phyloP scores from a whole-genome alignment of 1,284 basidiomycete species.

The Hortiboletus rubellus region DNA sequence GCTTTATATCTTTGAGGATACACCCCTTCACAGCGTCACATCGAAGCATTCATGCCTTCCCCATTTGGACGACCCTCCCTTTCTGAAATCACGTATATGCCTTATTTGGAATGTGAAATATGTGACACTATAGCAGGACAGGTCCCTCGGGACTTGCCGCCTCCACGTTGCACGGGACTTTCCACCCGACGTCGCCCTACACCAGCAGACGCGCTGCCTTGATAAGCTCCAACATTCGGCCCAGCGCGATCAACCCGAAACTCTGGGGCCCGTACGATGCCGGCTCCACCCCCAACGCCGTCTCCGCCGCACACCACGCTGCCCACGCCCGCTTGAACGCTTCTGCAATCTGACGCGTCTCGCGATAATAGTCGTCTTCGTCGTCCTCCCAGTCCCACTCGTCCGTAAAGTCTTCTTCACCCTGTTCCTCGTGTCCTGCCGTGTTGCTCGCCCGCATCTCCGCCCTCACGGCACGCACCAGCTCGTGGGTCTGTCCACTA shows the following conservation, averaged over 20 bases:
- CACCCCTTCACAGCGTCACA: slow-evolving; percentile 30
- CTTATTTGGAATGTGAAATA: slow-evolving; percentile 15
- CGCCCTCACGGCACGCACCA: slow-evolving; percentile 36
- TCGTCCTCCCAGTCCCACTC: slow-evolving; percentile 22
- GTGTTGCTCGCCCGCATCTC: slow-evolving; percentile 29
- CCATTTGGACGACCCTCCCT: slow-evolving; percentile 19
- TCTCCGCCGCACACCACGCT: slow-evolving; percentile 40
- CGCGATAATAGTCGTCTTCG: slow-evolving; percentile 29
- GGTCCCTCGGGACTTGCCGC: slow-evolving; percentile 18
- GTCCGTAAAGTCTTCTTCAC: slow-evolving; percentile 13
- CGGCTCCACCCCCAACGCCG: slow-evolving; percentile 24
- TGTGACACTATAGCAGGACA: neutral
- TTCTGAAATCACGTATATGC: slow-evolving; percentile 31
- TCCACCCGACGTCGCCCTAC: neutral
- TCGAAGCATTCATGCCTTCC: slow-evolving; percentile 10
- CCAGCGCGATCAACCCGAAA: slow-evolving; percentile 45
- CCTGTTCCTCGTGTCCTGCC: slow-evolving; percentile 21
- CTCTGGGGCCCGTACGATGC: slow-evolving; percentile 40
- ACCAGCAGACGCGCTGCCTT: slow-evolving; percentile 25
- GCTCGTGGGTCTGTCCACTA: slow-evolving; percentile 35
- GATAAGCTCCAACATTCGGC: slow-evolving; percentile 39
- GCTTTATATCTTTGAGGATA: slow-evolving; percentile 27
- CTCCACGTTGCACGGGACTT: slow-evolving; percentile 21
- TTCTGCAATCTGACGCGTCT: slow-evolving; percentile 27
- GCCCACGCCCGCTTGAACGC: slow-evolving; percentile 39